Evolutionary conservation across 257 asterid species (phyloP).

Genomic region (Cordia subcordata): DNA sequence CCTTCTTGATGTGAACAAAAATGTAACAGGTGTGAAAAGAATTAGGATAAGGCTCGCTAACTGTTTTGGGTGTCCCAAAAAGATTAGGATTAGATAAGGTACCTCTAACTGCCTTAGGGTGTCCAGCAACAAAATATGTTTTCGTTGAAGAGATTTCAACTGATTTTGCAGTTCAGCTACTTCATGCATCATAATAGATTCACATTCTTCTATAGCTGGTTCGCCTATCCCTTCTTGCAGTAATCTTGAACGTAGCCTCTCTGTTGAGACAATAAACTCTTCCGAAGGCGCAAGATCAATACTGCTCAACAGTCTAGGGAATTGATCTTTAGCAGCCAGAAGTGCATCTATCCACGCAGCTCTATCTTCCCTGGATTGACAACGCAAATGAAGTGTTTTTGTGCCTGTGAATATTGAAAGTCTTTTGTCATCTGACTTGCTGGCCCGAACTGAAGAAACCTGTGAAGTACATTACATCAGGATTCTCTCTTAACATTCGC

Average conservation of each 20-base stretch:
- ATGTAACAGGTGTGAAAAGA: no score
- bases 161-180: slow-evolving; percentile 77
- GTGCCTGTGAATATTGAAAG: slow-evolving; percentile 96
- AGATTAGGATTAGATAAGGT: background rate
- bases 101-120: slow-evolving; percentile 94
- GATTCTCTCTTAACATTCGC: no score
- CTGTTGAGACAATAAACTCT: slow-evolving; percentile 83
- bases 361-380: slow-evolving; percentile 85
- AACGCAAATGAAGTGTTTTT: slow-evolving; percentile 90
- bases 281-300: slow-evolving; percentile 71
- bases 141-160: slow-evolving; percentile 72
- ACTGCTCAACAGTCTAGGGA: slow-evolving; percentile 86
- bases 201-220: slow-evolving; percentile 72
- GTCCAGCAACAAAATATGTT: slow-evolving; percentile 83
- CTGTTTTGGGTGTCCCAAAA: background rate
- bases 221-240: slow-evolving; percentile 75
- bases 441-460: slow-evolving; percentile 96
- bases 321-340: slow-evolving; percentile 81
- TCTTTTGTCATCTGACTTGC: slow-evolving; percentile 97
- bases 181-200: slow-evolving; percentile 72
- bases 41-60: no score
- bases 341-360: slow-evolving; percentile 94
- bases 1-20: no score
- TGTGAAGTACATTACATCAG: slow-evolving; percentile 24
- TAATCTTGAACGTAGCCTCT: slow-evolving; percentile 61